These are phyloP conservation scores for Fimicolochytrium jonesii DNA, from an alignment of 192 early-diverging fungal species.

Conservation along the genomic window DNA sequence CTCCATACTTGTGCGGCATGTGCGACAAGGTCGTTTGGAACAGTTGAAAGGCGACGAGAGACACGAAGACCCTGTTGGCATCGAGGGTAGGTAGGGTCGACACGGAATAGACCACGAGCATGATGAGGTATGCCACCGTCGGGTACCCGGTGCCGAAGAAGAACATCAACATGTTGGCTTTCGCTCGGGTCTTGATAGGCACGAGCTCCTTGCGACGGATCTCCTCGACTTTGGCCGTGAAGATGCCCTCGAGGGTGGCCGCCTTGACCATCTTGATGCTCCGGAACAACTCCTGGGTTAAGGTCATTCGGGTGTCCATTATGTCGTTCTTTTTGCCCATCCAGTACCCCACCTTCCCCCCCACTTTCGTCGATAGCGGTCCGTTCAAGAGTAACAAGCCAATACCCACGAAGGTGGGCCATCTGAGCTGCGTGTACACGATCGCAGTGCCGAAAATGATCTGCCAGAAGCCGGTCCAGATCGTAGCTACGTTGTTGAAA, in stretches of 20 bases:
- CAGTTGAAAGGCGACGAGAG: not conserved
- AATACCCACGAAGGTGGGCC: conserved; percentile 33
- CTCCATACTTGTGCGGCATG: too few relatives aligned
- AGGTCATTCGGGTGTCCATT: not conserved
- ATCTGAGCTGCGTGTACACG: not conserved
- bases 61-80: not conserved
- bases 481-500: too few relatives aligned
- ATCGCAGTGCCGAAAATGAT: not conserved
- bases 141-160: not conserved
- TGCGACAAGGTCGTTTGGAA: too few relatives aligned
- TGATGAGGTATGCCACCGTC: not conserved
- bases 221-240: not conserved
- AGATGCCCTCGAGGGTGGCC: not conserved
- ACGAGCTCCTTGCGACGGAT: not conserved
- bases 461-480: not conserved
- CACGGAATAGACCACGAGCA: not conserved
- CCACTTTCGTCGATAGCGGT: conserved; percentile 24
- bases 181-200: not conserved
- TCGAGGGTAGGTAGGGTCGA: not conserved
- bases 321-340: not conserved
- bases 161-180: not conserved
- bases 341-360: conserved; percentile 11
- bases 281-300: not conserved
- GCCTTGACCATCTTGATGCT: not conserved
- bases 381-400: conserved; percentile 23